Base-by-base conservation (phyloP, 2,329 filamentous ascomycete genomes). In the Gnomoniopsis smithogilvyi region DNA sequence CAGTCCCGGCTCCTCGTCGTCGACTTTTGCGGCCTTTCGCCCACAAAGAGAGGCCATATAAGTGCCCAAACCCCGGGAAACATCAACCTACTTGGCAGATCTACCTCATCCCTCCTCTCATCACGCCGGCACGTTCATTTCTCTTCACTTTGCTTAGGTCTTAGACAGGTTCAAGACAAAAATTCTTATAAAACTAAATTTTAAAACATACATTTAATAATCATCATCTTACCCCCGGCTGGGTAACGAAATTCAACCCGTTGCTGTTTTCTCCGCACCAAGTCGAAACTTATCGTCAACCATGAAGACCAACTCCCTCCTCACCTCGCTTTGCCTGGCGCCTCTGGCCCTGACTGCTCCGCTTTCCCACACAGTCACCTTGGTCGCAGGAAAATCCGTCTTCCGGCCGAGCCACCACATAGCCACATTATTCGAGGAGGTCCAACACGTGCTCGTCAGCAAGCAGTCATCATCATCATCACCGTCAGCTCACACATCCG, bases 391-490 rank as follows among this genome's bases (percentile, higher is more conserved):
- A 26, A 56, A 55, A 14, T 24, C 54, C 15, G n/a, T 59, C 26
- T 36, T 52, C n/a, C 7, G 21, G 21, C 24, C 56, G 1, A 6
- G 38, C 7, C 19, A 46, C 46, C 21, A 21, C 12, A 36, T 45
- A 8, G n/a, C 30, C 12, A 21, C 48, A 36, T n/a, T 33, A 10
- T 24, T 36, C n/a, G 59, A 61, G 14, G 52, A 45, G 4, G 30
- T 38, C n/a, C 41, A 55, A 21, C 63, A 64, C n/a, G 51, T 60
- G 6, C 17, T 53, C 17, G 63, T 68, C 56, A 62, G 68, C 54
- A 70, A 70, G 60, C 54, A 54, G 2, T 65, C 69, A 4, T 34
- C 65, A 14, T 64, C 65, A 2, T 63, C 69, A 1, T 56, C 68
- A 2, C 33, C 54, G 12, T 45, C 64, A 2, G 19, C n/a, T 46